Conservation (phyloP, 345 rosid species). For the Abelmoschus esculentus region DNA sequence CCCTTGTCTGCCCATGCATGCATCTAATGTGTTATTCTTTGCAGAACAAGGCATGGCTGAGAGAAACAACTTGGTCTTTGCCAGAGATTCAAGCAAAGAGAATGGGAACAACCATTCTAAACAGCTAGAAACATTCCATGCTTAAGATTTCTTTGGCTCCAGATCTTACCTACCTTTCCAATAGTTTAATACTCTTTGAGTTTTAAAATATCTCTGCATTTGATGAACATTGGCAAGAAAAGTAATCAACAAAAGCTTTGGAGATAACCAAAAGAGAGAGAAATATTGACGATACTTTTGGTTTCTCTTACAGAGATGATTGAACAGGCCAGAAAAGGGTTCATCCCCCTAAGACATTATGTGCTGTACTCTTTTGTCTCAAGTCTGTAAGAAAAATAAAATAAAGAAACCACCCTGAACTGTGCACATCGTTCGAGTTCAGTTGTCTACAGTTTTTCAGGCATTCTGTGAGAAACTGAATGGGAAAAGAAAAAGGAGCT, state of each 20-base stretch:
- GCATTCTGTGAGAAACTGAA: neutral
- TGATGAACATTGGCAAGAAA: neutral
- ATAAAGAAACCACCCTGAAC: neutral
- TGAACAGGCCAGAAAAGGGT: constrained; percentile 26
- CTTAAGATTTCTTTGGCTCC: neutral
- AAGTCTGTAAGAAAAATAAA: neutral
- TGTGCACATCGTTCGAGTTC: constrained; percentile 20
- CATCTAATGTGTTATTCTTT: no score
- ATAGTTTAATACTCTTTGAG: neutral
- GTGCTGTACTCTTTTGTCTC: constrained; percentile 4
- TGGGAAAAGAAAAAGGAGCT: neutral
- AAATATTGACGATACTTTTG: neutral
- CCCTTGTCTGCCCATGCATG: neutral
- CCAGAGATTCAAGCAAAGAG: neutral
- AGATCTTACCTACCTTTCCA: neutral
- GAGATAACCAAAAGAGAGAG: neutral
- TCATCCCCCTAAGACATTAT: constrained; percentile 33
- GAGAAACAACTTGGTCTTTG: constrained; percentile 10
- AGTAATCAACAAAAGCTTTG: neutral
- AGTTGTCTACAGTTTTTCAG: neutral
- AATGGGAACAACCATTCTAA: constrained; percentile 13
- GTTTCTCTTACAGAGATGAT: neutral
- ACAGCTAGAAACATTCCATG: constrained; percentile 1
- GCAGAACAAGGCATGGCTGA: no score
- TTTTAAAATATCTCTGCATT: neutral